These are phyloP conservation scores for Hippophae rhamnoides DNA, from an alignment of 306 rosid genomes.

Conservation along the genomic window DNA sequence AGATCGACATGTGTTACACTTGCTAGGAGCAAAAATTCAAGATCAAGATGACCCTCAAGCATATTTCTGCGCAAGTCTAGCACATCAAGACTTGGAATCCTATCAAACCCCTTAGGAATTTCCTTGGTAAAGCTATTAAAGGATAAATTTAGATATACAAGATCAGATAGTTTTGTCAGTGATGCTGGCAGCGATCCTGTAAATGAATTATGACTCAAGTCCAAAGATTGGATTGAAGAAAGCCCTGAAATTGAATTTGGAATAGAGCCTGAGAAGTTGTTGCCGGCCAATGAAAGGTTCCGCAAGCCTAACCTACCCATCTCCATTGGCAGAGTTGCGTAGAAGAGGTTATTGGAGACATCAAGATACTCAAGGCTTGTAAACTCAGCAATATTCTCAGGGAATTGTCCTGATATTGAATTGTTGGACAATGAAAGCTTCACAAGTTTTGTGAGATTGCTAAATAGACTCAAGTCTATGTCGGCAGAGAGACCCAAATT, in stretches of 20 bases:
- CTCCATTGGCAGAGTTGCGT: slow-evolving; percentile 49
- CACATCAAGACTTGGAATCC: slow-evolving; percentile 48
- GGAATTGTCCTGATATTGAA: slow-evolving; percentile 59
- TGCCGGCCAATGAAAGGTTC: slow-evolving; percentile 72
- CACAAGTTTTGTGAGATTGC: slow-evolving; percentile 73
- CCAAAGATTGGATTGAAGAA: slow-evolving; percentile 63
- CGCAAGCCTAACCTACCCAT: slow-evolving; percentile 51
- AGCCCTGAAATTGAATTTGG: slow-evolving; percentile 55
- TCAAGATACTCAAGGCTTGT: slow-evolving; percentile 68
- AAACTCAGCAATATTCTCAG: slow-evolving; percentile 56
- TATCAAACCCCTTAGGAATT: slow-evolving; percentile 74
- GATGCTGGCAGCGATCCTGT: slow-evolving; percentile 58
- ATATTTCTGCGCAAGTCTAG: slow-evolving; percentile 77
- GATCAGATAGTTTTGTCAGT: slow-evolving; percentile 40
- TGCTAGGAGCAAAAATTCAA: slow-evolving; percentile 43
- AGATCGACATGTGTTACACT: slow-evolving; percentile 68
- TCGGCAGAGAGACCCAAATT: slow-evolving; percentile 75
- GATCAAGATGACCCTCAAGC: slow-evolving; percentile 68
- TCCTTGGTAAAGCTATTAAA: slow-evolving; percentile 52
- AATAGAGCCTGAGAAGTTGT: slow-evolving; percentile 78
- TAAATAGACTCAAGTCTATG: slow-evolving; percentile 58
- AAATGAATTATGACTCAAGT: slow-evolving; percentile 69
- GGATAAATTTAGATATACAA: slow-evolving; percentile 70
- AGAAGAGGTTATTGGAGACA: slow-evolving; percentile 68
- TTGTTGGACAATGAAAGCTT: slow-evolving; percentile 78